Conservation (phyloP, 2,329 filamentous ascomycete species). For the Colletotrichum scovillei region DNA sequence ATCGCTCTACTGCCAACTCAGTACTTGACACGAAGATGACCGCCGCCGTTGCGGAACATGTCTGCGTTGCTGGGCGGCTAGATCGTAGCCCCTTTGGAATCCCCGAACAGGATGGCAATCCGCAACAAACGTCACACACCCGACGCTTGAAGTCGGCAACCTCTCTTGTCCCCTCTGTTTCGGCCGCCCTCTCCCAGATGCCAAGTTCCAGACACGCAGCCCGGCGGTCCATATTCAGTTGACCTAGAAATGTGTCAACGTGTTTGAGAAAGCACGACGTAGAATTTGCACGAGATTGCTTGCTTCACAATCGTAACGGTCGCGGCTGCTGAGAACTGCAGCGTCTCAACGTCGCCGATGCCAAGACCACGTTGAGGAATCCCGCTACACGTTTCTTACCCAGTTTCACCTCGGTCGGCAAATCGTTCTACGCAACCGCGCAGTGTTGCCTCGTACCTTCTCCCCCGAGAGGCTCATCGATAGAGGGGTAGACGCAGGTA, state of each 20-base stretch:
- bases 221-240: neutral
- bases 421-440: neutral
- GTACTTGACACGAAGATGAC: neutral
- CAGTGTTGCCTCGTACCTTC: neutral
- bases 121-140: slow-evolving; percentile 15
- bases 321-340: too few species aligned
- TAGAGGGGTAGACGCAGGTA: neutral
- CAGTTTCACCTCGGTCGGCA: neutral
- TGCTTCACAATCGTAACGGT: neutral
- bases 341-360: neutral
- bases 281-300: neutral
- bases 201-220: neutral
- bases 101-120: neutral
- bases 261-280: neutral
- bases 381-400: neutral
- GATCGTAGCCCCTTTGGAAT: neutral
- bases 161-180: neutral
- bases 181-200: neutral
- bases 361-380: neutral
- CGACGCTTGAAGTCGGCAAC: neutral
- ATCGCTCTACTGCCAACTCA: neutral
- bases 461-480: neutral
- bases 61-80: neutral
- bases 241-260: neutral
- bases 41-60: neutral